Evolutionary conservation across 345 rosid genomes (phyloP).

Genomic region (Dovyalis caffra): DNA sequence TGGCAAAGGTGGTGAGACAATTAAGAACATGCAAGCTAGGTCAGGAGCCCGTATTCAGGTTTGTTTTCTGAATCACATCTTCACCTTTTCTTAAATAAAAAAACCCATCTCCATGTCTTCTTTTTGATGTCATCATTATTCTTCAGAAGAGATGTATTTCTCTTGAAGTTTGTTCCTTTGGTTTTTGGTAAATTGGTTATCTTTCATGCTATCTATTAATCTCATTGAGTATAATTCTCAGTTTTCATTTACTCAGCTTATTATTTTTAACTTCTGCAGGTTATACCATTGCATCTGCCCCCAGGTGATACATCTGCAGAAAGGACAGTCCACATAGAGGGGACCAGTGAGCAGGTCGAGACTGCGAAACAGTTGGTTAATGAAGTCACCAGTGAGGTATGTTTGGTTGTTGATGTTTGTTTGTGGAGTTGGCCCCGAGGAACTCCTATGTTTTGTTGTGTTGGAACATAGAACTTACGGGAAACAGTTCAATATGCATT

Average conservation of each 20-base stretch:
- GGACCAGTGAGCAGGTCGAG: constrained; percentile 85
- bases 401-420: constrained; percentile 31
- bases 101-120: too few species aligned
- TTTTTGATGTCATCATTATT: not conserved
- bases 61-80: constrained; percentile 1
- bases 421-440: constrained; percentile 19
- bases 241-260: not conserved
- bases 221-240: not conserved
- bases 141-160: not conserved
- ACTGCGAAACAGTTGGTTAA: constrained; percentile 82
- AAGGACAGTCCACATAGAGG: constrained; percentile 85
- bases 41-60: constrained; percentile 99
- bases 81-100: not conserved
- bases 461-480: not conserved
- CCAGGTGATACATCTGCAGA: constrained; percentile 86
- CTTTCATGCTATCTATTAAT: not conserved
- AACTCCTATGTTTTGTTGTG: not conserved
- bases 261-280: constrained; percentile 42
- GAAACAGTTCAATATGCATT: not conserved
- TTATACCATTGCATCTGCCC: constrained; percentile 93
- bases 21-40: constrained; percentile 92
- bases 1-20: constrained; percentile 99
- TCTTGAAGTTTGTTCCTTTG: not conserved
- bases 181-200: not conserved
- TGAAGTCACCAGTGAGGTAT: constrained; percentile 99